These are phyloP conservation scores for Brassica rapa DNA, from an alignment of 345 rosid species.

Conservation along the genomic window DNA sequence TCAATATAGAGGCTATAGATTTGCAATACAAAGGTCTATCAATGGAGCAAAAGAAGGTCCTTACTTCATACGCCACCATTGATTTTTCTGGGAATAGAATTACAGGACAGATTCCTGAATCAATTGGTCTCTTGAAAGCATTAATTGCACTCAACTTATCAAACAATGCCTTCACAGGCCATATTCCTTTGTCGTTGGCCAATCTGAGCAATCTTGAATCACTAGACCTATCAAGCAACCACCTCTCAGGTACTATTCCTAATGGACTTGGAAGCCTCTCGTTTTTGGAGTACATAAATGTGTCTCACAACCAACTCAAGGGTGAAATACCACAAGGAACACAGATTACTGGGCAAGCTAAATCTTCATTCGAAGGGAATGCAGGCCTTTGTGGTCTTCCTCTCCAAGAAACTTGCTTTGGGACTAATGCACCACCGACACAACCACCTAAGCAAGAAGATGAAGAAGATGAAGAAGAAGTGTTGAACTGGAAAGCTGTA, in stretches of 20 bases:
- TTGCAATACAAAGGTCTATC: neutral
- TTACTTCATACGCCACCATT: neutral
- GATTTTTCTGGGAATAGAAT: neutral
- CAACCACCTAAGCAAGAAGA: neutral
- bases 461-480: neutral
- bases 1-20: neutral
- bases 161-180: neutral
- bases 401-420: neutral
- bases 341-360: neutral
- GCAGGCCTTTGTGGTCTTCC: neutral
- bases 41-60: neutral
- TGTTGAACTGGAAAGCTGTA: neutral
- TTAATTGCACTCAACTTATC: neutral
- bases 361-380: neutral
- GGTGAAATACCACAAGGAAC: neutral
- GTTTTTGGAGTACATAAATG: neutral
- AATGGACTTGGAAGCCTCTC: neutral
- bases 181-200: neutral
- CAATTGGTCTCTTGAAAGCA: neutral
- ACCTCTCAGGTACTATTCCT: neutral
- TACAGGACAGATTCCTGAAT: neutral
- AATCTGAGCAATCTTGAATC: neutral
- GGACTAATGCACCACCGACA: neutral
- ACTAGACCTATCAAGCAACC: neutral
- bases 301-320: neutral